phyloP scores from a whole-genome alignment of 2,329 filamentous ascomycete species.

The Parafenestella ontariensis region DNA sequence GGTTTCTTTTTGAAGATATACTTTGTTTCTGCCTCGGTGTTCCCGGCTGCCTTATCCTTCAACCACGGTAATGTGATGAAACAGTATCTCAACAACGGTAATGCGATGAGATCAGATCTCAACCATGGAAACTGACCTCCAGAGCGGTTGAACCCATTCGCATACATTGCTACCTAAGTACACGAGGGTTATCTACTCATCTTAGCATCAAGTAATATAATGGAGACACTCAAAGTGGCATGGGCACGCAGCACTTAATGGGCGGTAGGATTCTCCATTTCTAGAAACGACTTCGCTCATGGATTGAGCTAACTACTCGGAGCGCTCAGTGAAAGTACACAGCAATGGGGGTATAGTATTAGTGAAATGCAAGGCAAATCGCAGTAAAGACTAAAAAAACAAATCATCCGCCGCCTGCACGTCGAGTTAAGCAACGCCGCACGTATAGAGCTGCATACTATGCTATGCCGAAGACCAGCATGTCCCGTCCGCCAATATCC shows the following conservation, averaged over 20 bases:
- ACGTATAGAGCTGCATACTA: neutral
- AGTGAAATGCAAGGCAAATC: conserved; percentile 23
- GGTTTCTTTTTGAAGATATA: too few species aligned
- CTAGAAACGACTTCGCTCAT: neutral
- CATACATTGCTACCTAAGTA: neutral
- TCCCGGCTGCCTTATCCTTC: too few species aligned
- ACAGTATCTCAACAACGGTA: too few species aligned
- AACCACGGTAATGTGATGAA: too few species aligned
- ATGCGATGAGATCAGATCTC: too few species aligned
- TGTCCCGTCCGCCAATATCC: neutral
- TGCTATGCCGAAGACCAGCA: neutral
- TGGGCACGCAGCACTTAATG: neutral
- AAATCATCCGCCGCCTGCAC: neutral
- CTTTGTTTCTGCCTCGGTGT: too few species aligned
- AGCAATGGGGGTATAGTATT: conserved; percentile 45
- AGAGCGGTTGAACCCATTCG: too few species aligned
- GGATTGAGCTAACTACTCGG: conserved; percentile 2
- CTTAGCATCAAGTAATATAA: neutral
- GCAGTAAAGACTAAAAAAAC: conserved; percentile 2
- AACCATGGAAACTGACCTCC: too few species aligned
- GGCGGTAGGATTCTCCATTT: neutral
- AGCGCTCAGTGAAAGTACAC: conserved; percentile 25
- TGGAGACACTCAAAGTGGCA: neutral
- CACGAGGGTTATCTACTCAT: neutral
- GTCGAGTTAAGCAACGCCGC: neutral